phyloP scores from a whole-genome alignment of 768 basidiomycete species.

The Amanita muscaria region DNA sequence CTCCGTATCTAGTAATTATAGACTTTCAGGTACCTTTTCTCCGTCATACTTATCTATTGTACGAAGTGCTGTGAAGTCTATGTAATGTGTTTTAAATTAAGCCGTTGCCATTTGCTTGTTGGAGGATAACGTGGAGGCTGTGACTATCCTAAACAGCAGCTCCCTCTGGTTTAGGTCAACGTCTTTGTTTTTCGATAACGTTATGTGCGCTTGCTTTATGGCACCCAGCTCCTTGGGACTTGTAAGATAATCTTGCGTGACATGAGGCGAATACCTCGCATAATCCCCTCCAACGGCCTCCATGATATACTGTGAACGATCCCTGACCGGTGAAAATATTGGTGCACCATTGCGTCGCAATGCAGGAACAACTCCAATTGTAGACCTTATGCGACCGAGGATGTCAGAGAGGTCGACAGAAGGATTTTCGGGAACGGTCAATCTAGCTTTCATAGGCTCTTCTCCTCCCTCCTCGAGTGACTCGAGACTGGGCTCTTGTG shows the following conservation, averaged over 20 bases:
- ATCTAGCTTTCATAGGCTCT: constrained; percentile 15
- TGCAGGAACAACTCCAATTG: constrained; percentile 6
- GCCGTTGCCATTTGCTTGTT: neutral
- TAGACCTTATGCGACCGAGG: constrained; percentile 11
- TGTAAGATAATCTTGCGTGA: constrained; percentile 19
- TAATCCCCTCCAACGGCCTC: constrained; percentile 44
- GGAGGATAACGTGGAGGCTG: neutral
- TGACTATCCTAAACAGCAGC: constrained; percentile 3
- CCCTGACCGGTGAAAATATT: neutral
- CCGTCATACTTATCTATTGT: neutral
- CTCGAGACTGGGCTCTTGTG: constrained; percentile 11
- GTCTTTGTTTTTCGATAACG: constrained; percentile 19
- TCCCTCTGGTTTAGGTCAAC: constrained; percentile 6
- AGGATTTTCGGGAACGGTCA: constrained; percentile 16
- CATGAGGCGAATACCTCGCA: constrained; percentile 30
- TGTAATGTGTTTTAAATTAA: too few species aligned
- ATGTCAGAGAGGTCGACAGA: constrained; percentile 18
- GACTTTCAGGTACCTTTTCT: neutral
- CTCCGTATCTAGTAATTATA: constrained; percentile 2
- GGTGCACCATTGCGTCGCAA: constrained; percentile 8
- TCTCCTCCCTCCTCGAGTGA: constrained; percentile 16
- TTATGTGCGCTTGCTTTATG: constrained; percentile 29
- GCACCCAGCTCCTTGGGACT: constrained; percentile 28
- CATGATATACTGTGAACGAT: constrained; percentile 16
- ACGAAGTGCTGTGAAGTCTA: too few species aligned